phyloP scores from a whole-genome alignment of 2,329 filamentous ascomycete species.

The Plenodomus lindquistii region DNA sequence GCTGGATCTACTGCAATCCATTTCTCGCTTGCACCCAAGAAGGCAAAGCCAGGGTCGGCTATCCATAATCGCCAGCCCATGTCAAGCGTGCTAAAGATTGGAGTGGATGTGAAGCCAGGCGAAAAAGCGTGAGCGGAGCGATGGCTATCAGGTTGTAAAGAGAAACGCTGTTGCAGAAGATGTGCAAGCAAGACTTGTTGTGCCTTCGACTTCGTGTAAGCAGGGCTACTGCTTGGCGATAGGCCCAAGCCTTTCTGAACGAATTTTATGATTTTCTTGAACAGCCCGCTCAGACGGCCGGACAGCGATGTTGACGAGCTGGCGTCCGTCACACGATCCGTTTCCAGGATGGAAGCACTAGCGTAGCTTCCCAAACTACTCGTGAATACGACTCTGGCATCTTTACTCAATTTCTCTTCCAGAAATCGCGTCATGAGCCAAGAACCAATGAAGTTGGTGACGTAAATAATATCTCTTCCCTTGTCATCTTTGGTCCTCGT shows the following conservation, averaged over 20 bases:
- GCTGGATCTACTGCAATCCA: conserved; percentile 9
- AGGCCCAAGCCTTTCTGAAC: neutral
- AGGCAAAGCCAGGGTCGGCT: conserved; percentile 10
- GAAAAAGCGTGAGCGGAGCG: conserved; percentile 11
- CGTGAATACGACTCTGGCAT: conserved; percentile 15
- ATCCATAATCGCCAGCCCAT: conserved; percentile 14
- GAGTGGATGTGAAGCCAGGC: conserved; percentile 14
- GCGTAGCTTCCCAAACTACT: conserved; percentile 15
- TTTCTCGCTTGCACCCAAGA: conserved; percentile 12
- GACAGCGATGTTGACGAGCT: neutral
- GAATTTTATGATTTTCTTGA: neutral
- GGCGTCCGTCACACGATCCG: neutral
- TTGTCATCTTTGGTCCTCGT: conserved; percentile 2
- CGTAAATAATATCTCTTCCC: conserved; percentile 11
- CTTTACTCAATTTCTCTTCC: conserved; percentile 5
- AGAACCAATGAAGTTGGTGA: conserved; percentile 19
- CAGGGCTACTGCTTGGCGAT: neutral
- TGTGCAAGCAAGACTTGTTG: conserved; percentile 16
- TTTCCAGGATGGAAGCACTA: neutral
- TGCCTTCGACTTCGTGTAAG: conserved; percentile 14
- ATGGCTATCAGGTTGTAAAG: neutral
- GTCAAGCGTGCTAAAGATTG: conserved; percentile 14
- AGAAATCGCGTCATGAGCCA: conserved; percentile 19
- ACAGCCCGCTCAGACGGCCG: neutral
- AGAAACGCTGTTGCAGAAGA: conserved; percentile 13